Conservation (phyloP, 768 basidiomycete genomes). For the Mycena alexandri region DNA sequence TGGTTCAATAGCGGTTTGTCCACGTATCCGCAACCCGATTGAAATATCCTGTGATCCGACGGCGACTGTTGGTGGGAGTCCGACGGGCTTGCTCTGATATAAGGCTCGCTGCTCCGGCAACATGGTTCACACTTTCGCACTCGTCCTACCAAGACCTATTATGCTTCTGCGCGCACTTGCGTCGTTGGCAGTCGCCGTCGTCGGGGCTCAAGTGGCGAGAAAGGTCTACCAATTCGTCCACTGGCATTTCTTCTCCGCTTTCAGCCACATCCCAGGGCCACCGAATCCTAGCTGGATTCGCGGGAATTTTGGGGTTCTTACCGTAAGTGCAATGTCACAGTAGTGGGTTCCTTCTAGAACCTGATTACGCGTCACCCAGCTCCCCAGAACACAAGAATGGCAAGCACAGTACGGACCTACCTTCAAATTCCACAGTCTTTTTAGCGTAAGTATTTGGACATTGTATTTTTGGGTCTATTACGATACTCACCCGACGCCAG, state of each 20-base stretch:
- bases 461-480: background rate
- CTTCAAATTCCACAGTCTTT: slow-evolving; percentile 5
- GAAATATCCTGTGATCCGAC: no score
- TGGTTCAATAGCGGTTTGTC: no score
- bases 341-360: no score
- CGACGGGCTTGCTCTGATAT: no score
- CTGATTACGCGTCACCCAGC: background rate
- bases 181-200: background rate
- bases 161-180: background rate
- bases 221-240: background rate
- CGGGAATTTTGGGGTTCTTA: background rate
- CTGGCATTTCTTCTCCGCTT: background rate
- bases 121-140: no score
- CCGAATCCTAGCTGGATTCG: background rate
- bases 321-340: no score
- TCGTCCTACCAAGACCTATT: no score
- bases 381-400: background rate
- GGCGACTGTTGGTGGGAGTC: no score
- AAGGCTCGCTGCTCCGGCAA: no score
- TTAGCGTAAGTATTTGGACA: background rate
- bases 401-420: slow-evolving; percentile 13
- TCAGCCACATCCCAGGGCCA: slow-evolving; percentile 1
- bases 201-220: background rate
- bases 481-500: background rate
- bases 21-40: no score